A percentile compares a stretch with the other conserved stretches of the same genome.
These are phyloP conservation scores for Carex pumila DNA, from an alignment of 176 grass and related monocot species.

Conservation along the genomic window DNA sequence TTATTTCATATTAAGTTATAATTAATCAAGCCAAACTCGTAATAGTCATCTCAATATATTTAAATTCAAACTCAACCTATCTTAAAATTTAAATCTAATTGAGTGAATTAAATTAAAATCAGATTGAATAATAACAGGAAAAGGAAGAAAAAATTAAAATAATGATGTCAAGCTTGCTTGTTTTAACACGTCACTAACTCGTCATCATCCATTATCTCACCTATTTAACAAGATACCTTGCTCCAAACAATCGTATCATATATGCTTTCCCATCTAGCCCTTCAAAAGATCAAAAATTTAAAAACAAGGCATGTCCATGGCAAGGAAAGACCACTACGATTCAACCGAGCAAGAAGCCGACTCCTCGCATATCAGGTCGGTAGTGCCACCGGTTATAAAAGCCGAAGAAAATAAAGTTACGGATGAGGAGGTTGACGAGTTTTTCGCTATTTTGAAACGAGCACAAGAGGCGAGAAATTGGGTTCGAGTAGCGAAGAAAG, in stretches of 20 bases:
- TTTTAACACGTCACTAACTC: too few relatives aligned
- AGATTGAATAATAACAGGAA: too few relatives aligned
- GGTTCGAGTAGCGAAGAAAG: not conserved
- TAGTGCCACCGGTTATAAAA: not conserved
- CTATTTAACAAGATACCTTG: not conserved
- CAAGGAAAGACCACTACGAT: not conserved
- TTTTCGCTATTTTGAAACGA: constrained; percentile 9
- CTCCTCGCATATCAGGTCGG: not conserved
- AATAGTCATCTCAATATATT: too few relatives aligned
- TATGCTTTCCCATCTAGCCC: not conserved
- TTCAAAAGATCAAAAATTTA: not conserved
- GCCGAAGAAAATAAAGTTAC: not conserved
- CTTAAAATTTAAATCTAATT: too few relatives aligned
- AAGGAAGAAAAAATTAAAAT: too few relatives aligned
- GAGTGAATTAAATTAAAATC: too few relatives aligned
- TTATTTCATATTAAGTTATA: too few relatives aligned
- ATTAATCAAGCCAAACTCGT: too few relatives aligned
- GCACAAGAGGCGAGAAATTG: not conserved
- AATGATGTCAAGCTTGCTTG: too few relatives aligned
- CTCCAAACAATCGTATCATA: not conserved
- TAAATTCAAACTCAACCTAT: too few relatives aligned
- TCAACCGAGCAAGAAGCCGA: constrained; percentile 11
- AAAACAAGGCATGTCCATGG: not conserved
- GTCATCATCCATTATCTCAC: not conserved
- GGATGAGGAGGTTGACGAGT: constrained; percentile 12